Evolutionary conservation across 768 basidiomycete genomes (phyloP), one percentile per base, ranked within the genome.

Genomic region (Pleurotus sapidus): DNA sequence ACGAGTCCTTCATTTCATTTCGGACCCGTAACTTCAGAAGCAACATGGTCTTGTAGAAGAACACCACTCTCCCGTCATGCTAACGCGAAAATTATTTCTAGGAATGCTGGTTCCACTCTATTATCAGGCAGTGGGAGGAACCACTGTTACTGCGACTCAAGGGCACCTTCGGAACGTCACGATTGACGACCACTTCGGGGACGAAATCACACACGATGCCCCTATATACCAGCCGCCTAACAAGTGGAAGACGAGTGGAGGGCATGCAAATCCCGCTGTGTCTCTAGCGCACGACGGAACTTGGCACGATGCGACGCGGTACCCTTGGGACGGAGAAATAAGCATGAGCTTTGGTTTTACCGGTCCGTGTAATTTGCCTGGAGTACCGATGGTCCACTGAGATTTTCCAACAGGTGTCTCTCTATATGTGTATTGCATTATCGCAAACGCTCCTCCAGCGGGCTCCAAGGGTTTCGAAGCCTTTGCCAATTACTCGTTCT

Each of bases 391-490:
- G 20, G 20, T 20, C 20, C 20, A 20, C 20, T 20, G 20, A 20
- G 20, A 20, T 20, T 20, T 20, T 20, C 20, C 20, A 18, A 9
- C 34, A 51, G 49, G 49, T 38, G 18, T 17, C 49, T 27, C 30
- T 15, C 14, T 51, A 17, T 51, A 51, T 25, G 49, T 51, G n/a
- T 51, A 51, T 30, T 51, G 49, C 18, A 51, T 51, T 9, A 14
- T 51, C 6, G 27, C 49, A 27, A 51, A 51, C 34, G 12, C 17
- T 9, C 47, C 24, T 27, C 20, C 20, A 20, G 20, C 20, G 3
- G 20, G 20, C 20, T 20, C 20, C 20, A 20, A 20, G 20, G 20
- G 20, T 20, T 6, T 25, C 23, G 23, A 15, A 18, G 30, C 47
- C 9, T 23, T 49, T 5, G 47, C 47, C 11, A 49, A 27, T 17